Conservation (phyloP, 2,329 filamentous ascomycete genomes). For the Trichoderma cornu-damae region DNA sequence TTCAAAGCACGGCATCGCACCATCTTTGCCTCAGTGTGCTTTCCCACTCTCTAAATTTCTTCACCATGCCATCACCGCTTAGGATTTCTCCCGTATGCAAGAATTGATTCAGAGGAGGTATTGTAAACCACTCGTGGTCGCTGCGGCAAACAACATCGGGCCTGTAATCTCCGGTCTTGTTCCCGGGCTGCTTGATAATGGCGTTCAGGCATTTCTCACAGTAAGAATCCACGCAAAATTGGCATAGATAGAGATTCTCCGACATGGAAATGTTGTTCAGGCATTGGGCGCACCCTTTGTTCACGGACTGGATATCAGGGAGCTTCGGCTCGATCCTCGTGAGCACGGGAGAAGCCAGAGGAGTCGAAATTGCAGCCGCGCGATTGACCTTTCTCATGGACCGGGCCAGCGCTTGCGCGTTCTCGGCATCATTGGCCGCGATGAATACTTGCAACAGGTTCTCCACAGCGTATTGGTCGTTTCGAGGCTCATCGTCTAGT, state of each 20-base stretch:
- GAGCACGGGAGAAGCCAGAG: slow-evolving; percentile 28
- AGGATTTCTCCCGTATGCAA: slow-evolving; percentile 38
- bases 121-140: slow-evolving; percentile 37
- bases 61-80: slow-evolving; percentile 30
- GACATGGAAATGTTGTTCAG: slow-evolving; percentile 31
- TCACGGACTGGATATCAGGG: slow-evolving; percentile 32
- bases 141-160: slow-evolving; percentile 32
- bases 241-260: slow-evolving; percentile 35
- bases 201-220: slow-evolving; percentile 33
- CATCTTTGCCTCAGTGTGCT: slow-evolving; percentile 30
- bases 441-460: slow-evolving; percentile 39
- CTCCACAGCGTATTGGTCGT: slow-evolving; percentile 40
- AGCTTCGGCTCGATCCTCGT: slow-evolving; percentile 34
- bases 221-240: slow-evolving; percentile 37
- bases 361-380: slow-evolving; percentile 26
- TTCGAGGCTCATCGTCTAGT: slow-evolving; percentile 38
- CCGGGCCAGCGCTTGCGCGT: slow-evolving; percentile 35
- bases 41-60: slow-evolving; percentile 36
- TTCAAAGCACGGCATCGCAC: slow-evolving; percentile 14
- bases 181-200: slow-evolving; percentile 29
- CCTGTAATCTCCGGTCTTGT: slow-evolving; percentile 29
- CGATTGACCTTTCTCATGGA: slow-evolving; percentile 37
- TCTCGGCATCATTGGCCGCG: slow-evolving; percentile 34
- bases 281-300: slow-evolving; percentile 37
- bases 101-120: slow-evolving; percentile 33